Base-by-base conservation (phyloP, 208 protist genomes). In the Naegleria gruberi region DNA sequence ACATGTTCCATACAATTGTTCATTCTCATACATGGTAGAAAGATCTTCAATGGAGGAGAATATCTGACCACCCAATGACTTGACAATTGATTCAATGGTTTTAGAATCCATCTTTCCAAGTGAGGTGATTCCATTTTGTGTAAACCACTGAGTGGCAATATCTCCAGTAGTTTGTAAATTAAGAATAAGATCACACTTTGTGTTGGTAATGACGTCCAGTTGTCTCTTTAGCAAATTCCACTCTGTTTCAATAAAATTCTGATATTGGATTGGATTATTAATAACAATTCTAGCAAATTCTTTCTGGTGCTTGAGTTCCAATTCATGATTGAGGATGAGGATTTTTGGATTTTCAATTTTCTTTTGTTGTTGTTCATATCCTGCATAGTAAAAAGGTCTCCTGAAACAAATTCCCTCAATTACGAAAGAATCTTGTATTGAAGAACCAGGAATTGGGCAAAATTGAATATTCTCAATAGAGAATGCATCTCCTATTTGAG, bases 151-250 rank as follows among this genome's bases (percentile, higher is more conserved):
- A 45, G 99, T 99, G 0, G 99, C 99, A 44, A 99, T 93, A 94
- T 99, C 99, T 90, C 99, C 99, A 93, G 99, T 99, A 40, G 99
- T 96, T 47, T 99, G 95, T 45, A 95, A 95, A n/a, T 99, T 99
- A 5, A 99, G 96, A n/a, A 99, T 95, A 82, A 99, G 0, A 51
- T 99, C 99, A 12, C 99, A 99, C 37, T 99, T 99, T 10, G 95
- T 96, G 12, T 95, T 95, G 81, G 97, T 94, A 92, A 99, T 99
- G 91, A 98, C 97, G 40, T 99, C 98, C 40, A 99, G 96, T 95
- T 99, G 99, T 88, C 98, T 96, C 93, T 99, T 99, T 92, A 99
- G 99, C 89, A 99, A 99, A 85, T 98, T 97, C 98, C 99, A 99
- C 92, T 99, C 99, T 12, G 99, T 98, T 90, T 99, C 98, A 23